Conservation (phyloP, 1,139 yeast species). For the Pichia sp. region DNA sequence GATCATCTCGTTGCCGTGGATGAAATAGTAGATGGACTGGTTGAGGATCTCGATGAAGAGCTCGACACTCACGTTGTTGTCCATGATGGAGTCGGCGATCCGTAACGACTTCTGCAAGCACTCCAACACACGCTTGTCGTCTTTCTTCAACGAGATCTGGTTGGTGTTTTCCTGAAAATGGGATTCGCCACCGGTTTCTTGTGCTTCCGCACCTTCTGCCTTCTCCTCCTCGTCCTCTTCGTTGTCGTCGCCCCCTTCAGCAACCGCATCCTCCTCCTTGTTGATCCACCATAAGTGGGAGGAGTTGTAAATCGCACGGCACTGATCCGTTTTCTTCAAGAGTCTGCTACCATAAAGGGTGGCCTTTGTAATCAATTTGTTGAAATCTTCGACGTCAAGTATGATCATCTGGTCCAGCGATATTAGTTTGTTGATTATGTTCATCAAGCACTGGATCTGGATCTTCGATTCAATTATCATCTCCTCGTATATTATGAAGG, state of each 20-base stretch:
- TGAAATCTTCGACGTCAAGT: slow-evolving; percentile 56
- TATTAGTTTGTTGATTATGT: slow-evolving; percentile 57
- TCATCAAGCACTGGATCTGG: slow-evolving; percentile 46
- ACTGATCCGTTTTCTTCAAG: slow-evolving; percentile 89
- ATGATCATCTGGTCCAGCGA: slow-evolving; percentile 49
- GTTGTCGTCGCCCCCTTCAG: neutral
- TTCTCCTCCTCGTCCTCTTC: slow-evolving; percentile 9
- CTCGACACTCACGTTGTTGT: slow-evolving; percentile 69
- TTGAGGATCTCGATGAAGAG: slow-evolving; percentile 86
- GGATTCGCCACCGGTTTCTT: neutral
- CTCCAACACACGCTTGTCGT: slow-evolving; percentile 60
- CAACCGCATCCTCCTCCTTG: slow-evolving; percentile 35
- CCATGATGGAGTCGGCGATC: slow-evolving; percentile 92
- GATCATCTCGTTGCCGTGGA: slow-evolving; percentile 72
- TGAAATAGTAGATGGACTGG: slow-evolving; percentile 77
- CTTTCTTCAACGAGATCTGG: slow-evolving; percentile 38
- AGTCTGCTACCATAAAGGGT: slow-evolving; percentile 86
- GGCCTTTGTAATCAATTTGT: slow-evolving; percentile 74
- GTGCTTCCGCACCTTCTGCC: slow-evolving; percentile 17
- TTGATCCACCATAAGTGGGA: slow-evolving; percentile 95
- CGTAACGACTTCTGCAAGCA: slow-evolving; percentile 73
- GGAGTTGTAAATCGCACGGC: slow-evolving; percentile 82
- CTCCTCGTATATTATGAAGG: slow-evolving; percentile 86
- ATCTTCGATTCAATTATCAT: slow-evolving; percentile 58
- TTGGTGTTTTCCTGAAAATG: slow-evolving; percentile 7